Percentiles rank a stretch among this genome's conserved stretches.
Conservation (phyloP, 78 protist genomes). For the Dictyostelium intermedium region DNA sequence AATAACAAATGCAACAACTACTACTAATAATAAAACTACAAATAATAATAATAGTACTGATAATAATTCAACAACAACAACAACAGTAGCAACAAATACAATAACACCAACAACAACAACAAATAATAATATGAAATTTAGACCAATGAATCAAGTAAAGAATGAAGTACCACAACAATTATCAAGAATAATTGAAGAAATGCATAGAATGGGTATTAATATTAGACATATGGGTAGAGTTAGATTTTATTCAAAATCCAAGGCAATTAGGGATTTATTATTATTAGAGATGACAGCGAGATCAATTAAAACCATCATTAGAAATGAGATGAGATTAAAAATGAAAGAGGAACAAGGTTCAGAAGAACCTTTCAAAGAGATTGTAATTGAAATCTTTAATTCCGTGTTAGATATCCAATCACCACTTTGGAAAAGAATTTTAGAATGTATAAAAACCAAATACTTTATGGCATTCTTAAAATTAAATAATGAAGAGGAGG, state of each 20-base stretch:
- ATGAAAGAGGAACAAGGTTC: slow-evolving; percentile 75
- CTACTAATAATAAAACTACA: neutral
- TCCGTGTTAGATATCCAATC: slow-evolving; percentile 32
- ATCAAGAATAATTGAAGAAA: slow-evolving; percentile 50
- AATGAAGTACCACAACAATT: slow-evolving; percentile 61
- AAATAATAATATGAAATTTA: neutral
- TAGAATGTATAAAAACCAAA: slow-evolving; percentile 11
- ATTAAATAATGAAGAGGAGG: neutral
- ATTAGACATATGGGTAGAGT: slow-evolving; percentile 82
- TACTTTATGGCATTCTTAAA: slow-evolving; percentile 55
- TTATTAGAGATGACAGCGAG: slow-evolving; percentile 79
- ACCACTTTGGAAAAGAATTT: slow-evolving; percentile 31
- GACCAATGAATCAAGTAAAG: slow-evolving; percentile 38
- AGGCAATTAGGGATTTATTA: slow-evolving; percentile 25
- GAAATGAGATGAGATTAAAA: slow-evolving; percentile 55
- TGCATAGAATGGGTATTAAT: slow-evolving; percentile 81
- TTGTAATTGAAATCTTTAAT: slow-evolving; percentile 45
- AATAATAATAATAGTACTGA: neutral
- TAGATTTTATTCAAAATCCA: neutral
- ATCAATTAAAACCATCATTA: slow-evolving; percentile 55
- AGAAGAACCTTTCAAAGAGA: slow-evolving; percentile 80
- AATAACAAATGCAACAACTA: neutral
- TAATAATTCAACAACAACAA: neutral
- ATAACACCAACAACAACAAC: neutral
- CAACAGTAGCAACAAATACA: no score